A percentile compares a stretch with the other conserved stretches of the same genome.
phyloP scores from a whole-genome alignment of 2,329 filamentous ascomycete genomes.

The Diplodia intermedia region DNA sequence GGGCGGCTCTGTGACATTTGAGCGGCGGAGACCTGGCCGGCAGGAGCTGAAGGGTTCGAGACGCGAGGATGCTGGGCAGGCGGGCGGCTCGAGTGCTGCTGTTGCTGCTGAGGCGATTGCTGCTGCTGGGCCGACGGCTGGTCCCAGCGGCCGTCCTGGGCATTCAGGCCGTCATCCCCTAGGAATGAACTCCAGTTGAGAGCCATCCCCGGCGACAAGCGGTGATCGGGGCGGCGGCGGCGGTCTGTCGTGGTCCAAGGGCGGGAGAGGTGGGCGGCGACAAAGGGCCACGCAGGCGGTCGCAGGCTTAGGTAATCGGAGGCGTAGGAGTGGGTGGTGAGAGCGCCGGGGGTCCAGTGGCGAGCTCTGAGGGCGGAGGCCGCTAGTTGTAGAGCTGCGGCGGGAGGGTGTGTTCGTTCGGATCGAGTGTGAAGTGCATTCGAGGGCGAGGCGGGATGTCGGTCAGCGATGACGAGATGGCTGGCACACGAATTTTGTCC shows the following conservation, averaged over 20 bases:
- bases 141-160: constrained; percentile 48
- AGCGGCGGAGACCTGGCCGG: constrained; percentile 13
- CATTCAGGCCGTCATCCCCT: constrained; percentile 46
- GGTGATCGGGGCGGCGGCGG: constrained; percentile 13
- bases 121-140: constrained; percentile 17
- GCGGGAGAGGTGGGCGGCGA: constrained; percentile 4
- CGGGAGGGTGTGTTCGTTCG: constrained; percentile 25
- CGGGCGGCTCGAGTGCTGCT: constrained; percentile 11
- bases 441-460: constrained; percentile 20
- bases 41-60: constrained; percentile 18
- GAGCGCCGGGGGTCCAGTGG: constrained; percentile 17
- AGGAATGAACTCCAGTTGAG: constrained; percentile 51
- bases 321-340: constrained; percentile 14
- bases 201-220: constrained; percentile 43
- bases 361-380: background rate
- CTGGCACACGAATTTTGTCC: constrained; percentile 31
- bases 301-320: constrained; percentile 32
- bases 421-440: constrained; percentile 31
- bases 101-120: background rate
- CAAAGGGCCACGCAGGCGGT: constrained; percentile 30
- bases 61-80: constrained; percentile 1
- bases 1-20: constrained; percentile 36
- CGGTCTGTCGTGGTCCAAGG: constrained; percentile 12
- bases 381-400: constrained; percentile 31
- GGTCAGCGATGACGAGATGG: constrained; percentile 32